Evolutionary conservation across 768 basidiomycete genomes (phyloP), one percentile per base, ranked within the genome.

Genomic region (Russula brevipes): DNA sequence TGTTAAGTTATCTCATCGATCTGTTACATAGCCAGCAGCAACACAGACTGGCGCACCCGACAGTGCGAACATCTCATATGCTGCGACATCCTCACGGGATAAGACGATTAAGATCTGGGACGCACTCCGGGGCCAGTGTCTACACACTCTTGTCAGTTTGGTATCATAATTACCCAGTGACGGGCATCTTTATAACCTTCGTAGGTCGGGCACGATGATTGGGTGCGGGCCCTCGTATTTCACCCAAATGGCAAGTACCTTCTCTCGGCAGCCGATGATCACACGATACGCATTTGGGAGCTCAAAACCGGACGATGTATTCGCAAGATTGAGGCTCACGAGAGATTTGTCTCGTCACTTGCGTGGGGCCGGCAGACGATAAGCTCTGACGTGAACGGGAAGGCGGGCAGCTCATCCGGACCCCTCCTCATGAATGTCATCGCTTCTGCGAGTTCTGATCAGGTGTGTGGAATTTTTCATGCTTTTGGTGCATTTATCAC

Each of bases 251-350:
- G 84, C 38, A 83, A 83, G 66, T 80, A 76, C 69, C 76, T 85
- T 19, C 74, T 85, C 5, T 83, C 82, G 6, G 82, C 81, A 0
- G 80, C 81, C 6, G 84, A 85, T 72, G 84, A 85, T 73, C 79
- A 82, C 70, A 82, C 83, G 14, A 76, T 84, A 41, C 79, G 81
- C 16, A 76, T 84, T 0, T 85, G 84, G 84, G 84, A 85, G 67
- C 73, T 85, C 30, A 70, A 74, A 36, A 79, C 79, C 5, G 84
- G 84, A 3, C 75, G 82, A 42, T 83, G 83, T 67, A 72, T 72
- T 41, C 69, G 69, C 50, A 68, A 58, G 9, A 66, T 68, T 16
- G 67, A 68, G 39, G 67, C 67, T 14, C 67, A 68, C 35, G 61
- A 62, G 17, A 54, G 60, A 55, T 68, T 68, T 36, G 67, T 68